phyloP scores from a whole-genome alignment of 495 filamentous ascomycete genomes.

The Astrothelium subdiscretum region DNA sequence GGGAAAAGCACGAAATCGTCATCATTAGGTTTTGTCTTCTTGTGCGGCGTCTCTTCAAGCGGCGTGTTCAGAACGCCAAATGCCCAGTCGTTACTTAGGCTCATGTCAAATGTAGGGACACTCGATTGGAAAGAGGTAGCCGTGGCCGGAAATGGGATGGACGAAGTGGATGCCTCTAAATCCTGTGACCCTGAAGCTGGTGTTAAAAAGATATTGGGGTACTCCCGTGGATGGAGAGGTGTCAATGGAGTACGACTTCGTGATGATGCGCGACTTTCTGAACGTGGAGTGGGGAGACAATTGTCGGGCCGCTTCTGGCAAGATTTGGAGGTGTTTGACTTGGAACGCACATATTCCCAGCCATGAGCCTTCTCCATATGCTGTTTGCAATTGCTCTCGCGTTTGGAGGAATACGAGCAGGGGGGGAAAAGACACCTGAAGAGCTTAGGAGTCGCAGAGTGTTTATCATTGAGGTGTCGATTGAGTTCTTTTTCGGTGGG shows the following conservation, averaged over 20 bases:
- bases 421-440: constrained; percentile 70
- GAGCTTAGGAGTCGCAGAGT: constrained; percentile 60
- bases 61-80: not conserved
- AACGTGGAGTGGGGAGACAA: not conserved
- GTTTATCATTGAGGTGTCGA: constrained; percentile 90
- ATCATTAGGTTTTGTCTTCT: not conserved
- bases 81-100: not conserved
- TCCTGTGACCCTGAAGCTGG: not conserved
- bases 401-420: constrained; percentile 92
- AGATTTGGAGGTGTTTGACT: constrained; percentile 55
- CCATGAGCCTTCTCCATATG: constrained; percentile 98
- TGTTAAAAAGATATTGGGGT: not conserved
- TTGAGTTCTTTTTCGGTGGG: constrained; percentile 96
- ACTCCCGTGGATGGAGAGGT: not conserved
- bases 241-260: not conserved
- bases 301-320: not conserved
- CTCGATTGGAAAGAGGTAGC: not conserved
- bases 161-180: not conserved
- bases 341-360: constrained; percentile 80
- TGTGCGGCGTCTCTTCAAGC: not conserved
- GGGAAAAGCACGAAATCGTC: not conserved
- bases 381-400: constrained; percentile 96
- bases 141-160: not conserved
- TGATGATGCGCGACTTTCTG: not conserved
- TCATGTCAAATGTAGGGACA: not conserved